Evolutionary conservation across 345 rosid species (phyloP).

Genomic region (Litchi chinensis): DNA sequence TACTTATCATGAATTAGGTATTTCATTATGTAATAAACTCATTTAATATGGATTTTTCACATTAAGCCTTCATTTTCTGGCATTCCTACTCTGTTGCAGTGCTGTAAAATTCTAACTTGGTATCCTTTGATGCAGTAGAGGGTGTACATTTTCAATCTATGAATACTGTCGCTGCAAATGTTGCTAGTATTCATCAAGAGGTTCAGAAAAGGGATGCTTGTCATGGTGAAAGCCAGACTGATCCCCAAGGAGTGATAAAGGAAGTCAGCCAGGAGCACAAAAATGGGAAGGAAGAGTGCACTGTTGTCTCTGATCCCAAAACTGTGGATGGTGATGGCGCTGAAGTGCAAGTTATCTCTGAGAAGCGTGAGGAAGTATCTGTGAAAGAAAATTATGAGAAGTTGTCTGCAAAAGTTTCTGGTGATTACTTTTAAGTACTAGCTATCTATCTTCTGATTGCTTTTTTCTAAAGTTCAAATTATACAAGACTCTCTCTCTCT

Average conservation of each 20-base stretch:
- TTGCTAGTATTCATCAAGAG: slow-evolving; percentile 32
- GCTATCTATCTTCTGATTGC: background rate
- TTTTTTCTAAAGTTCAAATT: background rate
- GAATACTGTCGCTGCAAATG: slow-evolving; percentile 22
- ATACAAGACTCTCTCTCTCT: background rate
- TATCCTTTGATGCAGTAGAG: slow-evolving; percentile 15
- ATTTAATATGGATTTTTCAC: slow-evolving; percentile 10
- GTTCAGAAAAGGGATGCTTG: slow-evolving; percentile 33
- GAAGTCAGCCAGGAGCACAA: slow-evolving; percentile 32
- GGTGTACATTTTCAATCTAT: slow-evolving; percentile 23
- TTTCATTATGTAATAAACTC: slow-evolving; percentile 25
- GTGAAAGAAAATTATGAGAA: slow-evolving; percentile 36
- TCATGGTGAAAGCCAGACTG: slow-evolving; percentile 32
- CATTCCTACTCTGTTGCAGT: slow-evolving; percentile 10
- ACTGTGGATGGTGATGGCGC: slow-evolving; percentile 34
- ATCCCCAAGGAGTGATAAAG: slow-evolving; percentile 24
- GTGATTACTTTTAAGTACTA: slow-evolving; percentile 32
- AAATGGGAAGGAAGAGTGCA: slow-evolving; percentile 28
- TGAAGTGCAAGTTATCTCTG: slow-evolving; percentile 25
- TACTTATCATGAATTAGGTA: slow-evolving; percentile 46
- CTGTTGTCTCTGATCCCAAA: slow-evolving; percentile 34
- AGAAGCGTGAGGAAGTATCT: slow-evolving; percentile 29
- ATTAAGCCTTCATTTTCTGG: background rate
- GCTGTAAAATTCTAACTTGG: slow-evolving; percentile 12
- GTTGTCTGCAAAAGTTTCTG: slow-evolving; percentile 38